Evolutionary conservation across 2,329 filamentous ascomycete species (phyloP), one percentile per base, ranked within the genome.

Genomic region (Cercospora sp.): DNA sequence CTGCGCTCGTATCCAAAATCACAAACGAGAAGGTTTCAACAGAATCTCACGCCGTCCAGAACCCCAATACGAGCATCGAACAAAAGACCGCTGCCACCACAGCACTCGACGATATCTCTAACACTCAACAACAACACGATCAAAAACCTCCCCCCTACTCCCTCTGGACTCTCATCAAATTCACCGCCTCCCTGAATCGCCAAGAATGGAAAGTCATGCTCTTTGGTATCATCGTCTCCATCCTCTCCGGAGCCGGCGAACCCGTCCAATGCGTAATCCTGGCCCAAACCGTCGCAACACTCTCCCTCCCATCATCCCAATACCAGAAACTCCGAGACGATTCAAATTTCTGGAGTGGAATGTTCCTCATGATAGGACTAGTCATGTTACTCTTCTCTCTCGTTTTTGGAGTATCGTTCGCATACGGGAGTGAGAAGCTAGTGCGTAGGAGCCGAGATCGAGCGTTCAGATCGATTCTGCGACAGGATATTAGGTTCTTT

Each of bases 401-500:
- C n/a, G 78, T 82, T 6, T 90, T 94, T 75, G 92, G 92, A 60
- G 74, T 90, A 61, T 83, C 89, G 2, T 93, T 97, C 73, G 93
- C 92, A 18, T 88, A 88, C 74, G 93, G 91, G 80, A 94, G 92
- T 8, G 91, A 95, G 81, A 86, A 88, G 48, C 85, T 97, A 23
- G 86, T 97, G 65, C 91, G 91, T 75, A 89, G 93, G 20, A 92
- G 94, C 3, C 88, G 94, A 73, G 88, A 93, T 78, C 84, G 84
- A 65, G 91, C 93, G 7, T 96, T 98, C 82, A 85, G 93, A 30
- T 85, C 90, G 20, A 92, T 97, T 81, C 87, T 97, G 61, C 91
- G 93, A 67, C 94, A 97, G 79, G 94, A 97, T 70, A 93, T 97
- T 65, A 83, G 88, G 28, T 97, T 93, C 79, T 98, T 97, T 63